phyloP scores from a whole-genome alignment of 768 basidiomycete species.

The Mycena belliarum region DNA sequence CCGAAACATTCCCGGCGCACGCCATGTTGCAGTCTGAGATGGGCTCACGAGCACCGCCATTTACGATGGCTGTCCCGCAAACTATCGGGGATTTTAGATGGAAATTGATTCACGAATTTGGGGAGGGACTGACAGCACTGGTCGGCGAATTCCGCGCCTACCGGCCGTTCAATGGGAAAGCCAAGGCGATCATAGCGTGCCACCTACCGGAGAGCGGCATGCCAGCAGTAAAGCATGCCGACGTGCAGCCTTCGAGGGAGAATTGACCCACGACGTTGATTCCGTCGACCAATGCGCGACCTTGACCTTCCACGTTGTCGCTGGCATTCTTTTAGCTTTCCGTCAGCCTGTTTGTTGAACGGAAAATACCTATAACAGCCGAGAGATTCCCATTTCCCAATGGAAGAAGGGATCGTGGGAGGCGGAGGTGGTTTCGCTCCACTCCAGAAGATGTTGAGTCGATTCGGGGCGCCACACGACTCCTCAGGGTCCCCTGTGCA shows the following conservation, averaged over 20 bases:
- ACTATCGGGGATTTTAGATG: constrained; percentile 33
- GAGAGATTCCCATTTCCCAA: constrained; percentile 67
- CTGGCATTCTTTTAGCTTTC: constrained; percentile 33
- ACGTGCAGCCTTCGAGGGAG: constrained; percentile 59
- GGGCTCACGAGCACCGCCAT: constrained; percentile 47
- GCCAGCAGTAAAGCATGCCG: constrained; percentile 59
- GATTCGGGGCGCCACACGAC: constrained; percentile 59
- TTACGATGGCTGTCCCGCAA: constrained; percentile 49
- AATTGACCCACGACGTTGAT: constrained; percentile 39
- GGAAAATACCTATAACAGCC: constrained; percentile 71
- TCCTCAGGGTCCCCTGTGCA: constrained; percentile 63
- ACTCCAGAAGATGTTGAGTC: constrained; percentile 66
- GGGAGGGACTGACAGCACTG: constrained; percentile 50
- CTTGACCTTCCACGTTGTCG: constrained; percentile 44
- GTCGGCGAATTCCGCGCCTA: constrained; percentile 42
- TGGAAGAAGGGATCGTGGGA: constrained; percentile 51
- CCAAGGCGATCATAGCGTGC: constrained; percentile 15
- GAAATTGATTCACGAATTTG: background rate
- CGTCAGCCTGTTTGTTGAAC: constrained; percentile 27
- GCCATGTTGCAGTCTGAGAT: constrained; percentile 65
- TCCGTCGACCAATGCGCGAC: constrained; percentile 39
- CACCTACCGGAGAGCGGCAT: constrained; percentile 14
- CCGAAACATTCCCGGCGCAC: constrained; percentile 60
- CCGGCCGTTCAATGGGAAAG: constrained; percentile 36
- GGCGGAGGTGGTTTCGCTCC: constrained; percentile 56